Evolutionary conservation across 1,284 basidiomycete genomes (phyloP).

Genomic region (Pseudomicrostroma phylloplanum): DNA sequence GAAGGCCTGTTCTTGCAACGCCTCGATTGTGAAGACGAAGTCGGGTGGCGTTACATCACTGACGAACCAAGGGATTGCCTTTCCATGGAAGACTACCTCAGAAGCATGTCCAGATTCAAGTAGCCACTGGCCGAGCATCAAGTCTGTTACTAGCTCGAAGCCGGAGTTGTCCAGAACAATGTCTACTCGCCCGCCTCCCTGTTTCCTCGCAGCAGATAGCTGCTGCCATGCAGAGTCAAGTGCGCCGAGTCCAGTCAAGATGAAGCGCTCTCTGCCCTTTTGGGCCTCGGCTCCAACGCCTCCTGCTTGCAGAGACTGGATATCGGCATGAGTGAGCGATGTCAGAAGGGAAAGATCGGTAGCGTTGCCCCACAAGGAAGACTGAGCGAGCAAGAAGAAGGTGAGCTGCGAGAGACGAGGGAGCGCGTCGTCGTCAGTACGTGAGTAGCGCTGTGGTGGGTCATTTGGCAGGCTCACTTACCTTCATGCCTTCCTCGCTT

Average conservation of each 20-base stretch:
- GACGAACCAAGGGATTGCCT: slow-evolving; percentile 50
- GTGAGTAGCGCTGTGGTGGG: no score
- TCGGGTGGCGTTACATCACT: slow-evolving; percentile 46
- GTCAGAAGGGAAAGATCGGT: slow-evolving; percentile 73
- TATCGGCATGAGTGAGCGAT: slow-evolving; percentile 70
- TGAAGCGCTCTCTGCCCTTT: slow-evolving; percentile 54
- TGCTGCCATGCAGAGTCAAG: slow-evolving; percentile 70
- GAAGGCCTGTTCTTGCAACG: slow-evolving; percentile 56
- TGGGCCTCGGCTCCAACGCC: slow-evolving; percentile 48
- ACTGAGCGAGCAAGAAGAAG: slow-evolving; percentile 78
- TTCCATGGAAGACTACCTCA: slow-evolving; percentile 47
- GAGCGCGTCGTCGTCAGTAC: no score
- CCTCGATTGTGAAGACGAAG: slow-evolving; percentile 51
- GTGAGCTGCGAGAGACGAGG: slow-evolving; percentile 55
- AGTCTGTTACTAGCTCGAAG: slow-evolving; percentile 91
- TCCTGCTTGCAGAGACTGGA: slow-evolving; percentile 64
- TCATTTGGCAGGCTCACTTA: background rate
- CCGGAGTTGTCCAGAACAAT: slow-evolving; percentile 85
- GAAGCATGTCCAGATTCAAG: slow-evolving; percentile 33
- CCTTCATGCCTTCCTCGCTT: slow-evolving; percentile 15
- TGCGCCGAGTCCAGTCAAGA: slow-evolving; percentile 68
- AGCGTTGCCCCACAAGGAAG: slow-evolving; percentile 65
- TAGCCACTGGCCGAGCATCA: slow-evolving; percentile 84
- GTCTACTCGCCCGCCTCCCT: slow-evolving; percentile 59
- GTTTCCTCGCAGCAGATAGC: slow-evolving; percentile 56